phyloP scores from a whole-genome alignment of 805 yeast genomes.

The Candida sonorensis region DNA sequence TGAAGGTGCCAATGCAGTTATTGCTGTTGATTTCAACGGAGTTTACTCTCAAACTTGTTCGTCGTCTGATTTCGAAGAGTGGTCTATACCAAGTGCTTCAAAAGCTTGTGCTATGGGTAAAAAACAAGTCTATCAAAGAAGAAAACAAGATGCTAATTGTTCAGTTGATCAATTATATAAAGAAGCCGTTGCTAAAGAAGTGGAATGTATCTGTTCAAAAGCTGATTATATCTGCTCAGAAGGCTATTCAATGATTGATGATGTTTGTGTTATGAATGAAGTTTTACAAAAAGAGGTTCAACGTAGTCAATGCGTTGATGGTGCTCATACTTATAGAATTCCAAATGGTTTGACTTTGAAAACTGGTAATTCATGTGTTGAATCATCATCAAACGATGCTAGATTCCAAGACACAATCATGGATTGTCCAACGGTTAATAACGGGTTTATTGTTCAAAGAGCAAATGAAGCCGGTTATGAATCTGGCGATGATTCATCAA shows the following conservation, averaged over 20 bases:
- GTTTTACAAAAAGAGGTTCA: conserved; percentile 5
- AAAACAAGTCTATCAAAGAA: conserved; percentile 46
- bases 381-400: background rate
- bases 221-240: conserved; percentile 59
- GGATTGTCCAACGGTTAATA: conserved; percentile 5
- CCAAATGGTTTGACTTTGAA: conserved; percentile 10
- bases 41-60: conserved; percentile 19
- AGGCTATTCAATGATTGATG: conserved; percentile 31
- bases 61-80: conserved; percentile 48
- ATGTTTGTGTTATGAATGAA: conserved; percentile 34
- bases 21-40: conserved; percentile 42
- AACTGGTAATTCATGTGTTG: conserved; percentile 3
- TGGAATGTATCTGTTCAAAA: conserved; percentile 47
- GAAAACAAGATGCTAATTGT: conserved; percentile 54
- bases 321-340: conserved; percentile 5
- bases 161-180: conserved; percentile 33
- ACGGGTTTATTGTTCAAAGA: conserved; percentile 6
- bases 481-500: conserved; percentile 14
- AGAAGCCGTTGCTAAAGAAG: conserved; percentile 32
- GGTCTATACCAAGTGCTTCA: conserved; percentile 24
- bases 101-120: conserved; percentile 53
- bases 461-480: conserved; percentile 4
- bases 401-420: conserved; percentile 1
- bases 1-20: conserved; percentile 24
- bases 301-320: conserved; percentile 8